These are phyloP conservation scores for Thielaviopsis musarum DNA, from an alignment of 2,329 filamentous ascomycete species.

Conservation along the genomic window DNA sequence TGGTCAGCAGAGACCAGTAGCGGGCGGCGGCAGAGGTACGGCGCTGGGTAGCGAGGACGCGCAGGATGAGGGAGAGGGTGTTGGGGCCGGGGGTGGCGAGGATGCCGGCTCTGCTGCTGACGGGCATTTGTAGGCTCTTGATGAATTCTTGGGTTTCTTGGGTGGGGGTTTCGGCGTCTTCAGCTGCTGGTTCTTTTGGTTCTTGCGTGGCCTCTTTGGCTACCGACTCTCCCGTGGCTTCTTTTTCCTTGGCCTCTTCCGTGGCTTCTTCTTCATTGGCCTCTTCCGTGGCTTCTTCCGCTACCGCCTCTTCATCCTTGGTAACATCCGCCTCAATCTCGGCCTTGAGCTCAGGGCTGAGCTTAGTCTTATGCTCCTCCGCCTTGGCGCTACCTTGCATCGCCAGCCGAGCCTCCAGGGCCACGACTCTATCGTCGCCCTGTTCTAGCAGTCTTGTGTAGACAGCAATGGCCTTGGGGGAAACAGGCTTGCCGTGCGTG, in stretches of 20 bases:
- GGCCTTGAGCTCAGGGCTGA: background rate
- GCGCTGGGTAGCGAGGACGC: slow-evolving; percentile 42
- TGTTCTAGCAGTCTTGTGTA: background rate
- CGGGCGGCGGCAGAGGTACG: slow-evolving; percentile 44
- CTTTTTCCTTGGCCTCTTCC: background rate
- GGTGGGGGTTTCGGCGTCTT: background rate
- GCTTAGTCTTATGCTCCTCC: no score
- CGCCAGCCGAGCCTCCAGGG: background rate
- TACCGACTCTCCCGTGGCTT: background rate
- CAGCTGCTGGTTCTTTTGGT: background rate
- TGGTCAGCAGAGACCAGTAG: slow-evolving; percentile 65
- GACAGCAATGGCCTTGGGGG: slow-evolving; percentile 3
- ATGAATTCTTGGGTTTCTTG: background rate
- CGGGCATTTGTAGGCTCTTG: background rate
- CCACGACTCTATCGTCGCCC: background rate
- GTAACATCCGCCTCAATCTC: background rate
- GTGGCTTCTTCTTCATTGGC: background rate
- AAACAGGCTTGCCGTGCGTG: slow-evolving; percentile 6
- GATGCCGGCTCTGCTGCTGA: slow-evolving; percentile 9
- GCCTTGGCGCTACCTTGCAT: background rate
- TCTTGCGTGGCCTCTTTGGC: background rate
- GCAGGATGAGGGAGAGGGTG: slow-evolving; percentile 52
- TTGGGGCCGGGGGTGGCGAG: slow-evolving; percentile 33
- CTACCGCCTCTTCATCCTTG: background rate
- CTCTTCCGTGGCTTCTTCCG: background rate